phyloP scores from a whole-genome alignment of 352 stramenopile species.

The Globisporangium yorkense region DNA sequence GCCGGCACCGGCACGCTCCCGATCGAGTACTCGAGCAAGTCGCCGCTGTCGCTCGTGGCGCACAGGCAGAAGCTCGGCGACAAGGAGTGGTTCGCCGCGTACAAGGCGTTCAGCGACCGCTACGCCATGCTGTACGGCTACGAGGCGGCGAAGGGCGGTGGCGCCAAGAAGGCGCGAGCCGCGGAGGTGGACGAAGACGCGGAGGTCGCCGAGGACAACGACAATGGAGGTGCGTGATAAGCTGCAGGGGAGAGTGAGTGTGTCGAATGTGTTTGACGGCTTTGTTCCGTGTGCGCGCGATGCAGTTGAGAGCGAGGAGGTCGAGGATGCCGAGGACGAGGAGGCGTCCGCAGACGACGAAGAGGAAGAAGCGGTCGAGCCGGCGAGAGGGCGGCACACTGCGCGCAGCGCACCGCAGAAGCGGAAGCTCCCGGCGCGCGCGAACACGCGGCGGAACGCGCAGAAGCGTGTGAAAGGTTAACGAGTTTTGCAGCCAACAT shows the following conservation, averaged over 20 bases:
- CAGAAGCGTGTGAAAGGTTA: constrained; percentile 63
- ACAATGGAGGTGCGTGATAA: constrained; percentile 9
- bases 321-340: constrained; percentile 20
- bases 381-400: constrained; percentile 16
- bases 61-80: constrained; percentile 40
- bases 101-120: constrained; percentile 59
- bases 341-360: constrained; percentile 9
- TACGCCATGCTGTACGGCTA: constrained; percentile 50
- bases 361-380: constrained; percentile 20
- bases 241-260: not conserved
- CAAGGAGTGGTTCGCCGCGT: constrained; percentile 63
- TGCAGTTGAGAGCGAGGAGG: constrained; percentile 33
- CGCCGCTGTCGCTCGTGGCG: constrained; percentile 34
- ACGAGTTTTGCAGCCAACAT: constrained; percentile 13
- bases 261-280: not conserved
- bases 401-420: constrained; percentile 23
- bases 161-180: constrained; percentile 6
- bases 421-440: constrained; percentile 12
- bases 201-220: constrained; percentile 3
- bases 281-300: constrained; percentile 13
- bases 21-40: constrained; percentile 79
- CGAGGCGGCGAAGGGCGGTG: constrained; percentile 2
- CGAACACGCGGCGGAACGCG: constrained; percentile 22
- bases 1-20: constrained; percentile 53
- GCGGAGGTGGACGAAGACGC: constrained; percentile 14